Base-by-base conservation (phyloP, 805 yeast species). In the Suhomyces vadensis region DNA sequence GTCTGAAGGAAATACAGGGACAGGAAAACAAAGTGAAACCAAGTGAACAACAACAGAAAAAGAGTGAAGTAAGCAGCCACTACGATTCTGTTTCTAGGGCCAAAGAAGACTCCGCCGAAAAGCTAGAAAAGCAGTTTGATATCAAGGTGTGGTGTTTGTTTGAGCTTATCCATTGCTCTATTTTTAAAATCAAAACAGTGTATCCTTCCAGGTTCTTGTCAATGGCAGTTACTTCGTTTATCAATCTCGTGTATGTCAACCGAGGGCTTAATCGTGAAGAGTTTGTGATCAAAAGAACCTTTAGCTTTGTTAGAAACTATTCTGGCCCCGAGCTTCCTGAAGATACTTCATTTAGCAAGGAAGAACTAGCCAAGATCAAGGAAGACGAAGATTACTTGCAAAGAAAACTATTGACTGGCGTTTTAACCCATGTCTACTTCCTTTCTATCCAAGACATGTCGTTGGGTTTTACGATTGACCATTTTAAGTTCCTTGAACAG, bases 201-300 rank as follows among this genome's bases (percentile, higher is more conserved):
- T 82, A 83, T 56, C 97, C 97, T 6, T 85, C 96, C 0, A 79
- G 85, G 49, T 90, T 87, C 56, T 66, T 91, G 37, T 75, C 85
- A 1, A 84, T 87, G 77, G 79, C 83, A 0, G 75, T 82, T 0
- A 60, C 85, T 1, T 73, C 89, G 0, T 60, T 83, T 27, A 64
- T 84, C 41, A 80, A 80, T 39, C 74, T 79, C 25, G 59, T 80
- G 11, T 68, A 73, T 25, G 13, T 13, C 19, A 38, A 38, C 13
- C 16, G 35, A 16, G 22, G 25, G 5, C 49, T 60, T 6, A 79
- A 50, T 35, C 54, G 52, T 4, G 48, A 44, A 6, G 43, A 35
- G 17, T 43, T 21, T 36, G 16, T 22, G 19, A 39, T 35, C 21
- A 83, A 90, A 57, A 75, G 96, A 53, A 61, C 84, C 31, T 89